Evolutionary conservation across 2,329 filamentous ascomycete genomes (phyloP).

Genomic region (Alternaria conjuncta): DNA sequence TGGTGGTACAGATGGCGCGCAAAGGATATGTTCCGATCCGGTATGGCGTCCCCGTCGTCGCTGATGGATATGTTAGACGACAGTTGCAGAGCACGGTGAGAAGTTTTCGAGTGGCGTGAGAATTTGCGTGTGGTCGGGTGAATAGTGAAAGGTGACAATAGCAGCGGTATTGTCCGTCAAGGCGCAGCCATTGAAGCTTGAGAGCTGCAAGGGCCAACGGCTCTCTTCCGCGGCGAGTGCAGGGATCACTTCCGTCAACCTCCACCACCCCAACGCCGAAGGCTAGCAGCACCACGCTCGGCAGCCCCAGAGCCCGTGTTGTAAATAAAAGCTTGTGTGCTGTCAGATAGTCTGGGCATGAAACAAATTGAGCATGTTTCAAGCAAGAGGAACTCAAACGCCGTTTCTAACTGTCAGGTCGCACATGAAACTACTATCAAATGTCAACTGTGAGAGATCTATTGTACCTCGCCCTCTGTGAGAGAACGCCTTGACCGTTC

Average conservation of each 20-base stretch:
- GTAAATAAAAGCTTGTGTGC: background rate
- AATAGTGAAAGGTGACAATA: background rate
- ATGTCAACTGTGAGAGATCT: background rate
- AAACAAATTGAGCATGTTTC: background rate
- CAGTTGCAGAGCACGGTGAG: background rate
- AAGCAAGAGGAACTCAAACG: background rate
- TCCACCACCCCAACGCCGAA: background rate
- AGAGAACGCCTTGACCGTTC: constrained; percentile 22
- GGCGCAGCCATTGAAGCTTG: constrained; percentile 11
- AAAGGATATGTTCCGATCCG: background rate
- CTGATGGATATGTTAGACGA: background rate
- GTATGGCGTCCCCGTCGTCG: background rate
- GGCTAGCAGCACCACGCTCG: background rate
- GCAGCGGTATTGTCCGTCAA: constrained; percentile 8
- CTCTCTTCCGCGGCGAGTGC: constrained; percentile 26
- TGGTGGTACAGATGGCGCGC: background rate
- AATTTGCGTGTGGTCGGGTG: background rate
- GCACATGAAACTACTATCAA: background rate
- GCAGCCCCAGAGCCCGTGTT: background rate
- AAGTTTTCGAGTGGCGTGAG: background rate
- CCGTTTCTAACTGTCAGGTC: background rate
- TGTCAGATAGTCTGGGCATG: background rate
- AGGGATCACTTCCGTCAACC: constrained; percentile 14
- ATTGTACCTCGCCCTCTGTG: constrained; percentile 5
- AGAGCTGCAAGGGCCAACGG: constrained; percentile 13